Base-by-base conservation (phyloP, 495 filamentous ascomycete genomes). In the Eremomyces bilateralis region DNA sequence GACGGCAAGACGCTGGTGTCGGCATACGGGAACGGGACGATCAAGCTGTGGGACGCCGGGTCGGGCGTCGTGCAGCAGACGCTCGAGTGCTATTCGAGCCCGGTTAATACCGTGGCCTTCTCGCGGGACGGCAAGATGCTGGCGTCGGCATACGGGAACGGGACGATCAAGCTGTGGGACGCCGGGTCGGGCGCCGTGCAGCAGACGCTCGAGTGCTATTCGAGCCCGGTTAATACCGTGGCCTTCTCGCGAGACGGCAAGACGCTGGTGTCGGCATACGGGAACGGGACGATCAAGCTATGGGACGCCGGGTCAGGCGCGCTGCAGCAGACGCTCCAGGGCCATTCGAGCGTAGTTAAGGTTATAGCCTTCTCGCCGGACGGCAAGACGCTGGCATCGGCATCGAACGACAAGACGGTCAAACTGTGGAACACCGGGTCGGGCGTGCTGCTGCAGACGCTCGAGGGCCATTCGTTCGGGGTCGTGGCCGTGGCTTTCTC, bases 1-100 rank as follows among this genome's bases (percentile, higher is more conserved):
- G 30, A 32, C 30, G 30, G 30, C 6, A 17, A 6, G 30, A 11
- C 8, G 30, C 30, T 32, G 30, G 30, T 17, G 15, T 32, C 30
- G 6, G 30, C 12, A 17, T 32, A 11, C 6, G 6, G 5, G 12
- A 17, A 32, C 15, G 6, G 30, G 15, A 32, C 30, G 6, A 17
- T 32, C 13, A 28, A 28, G 24, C 24, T 28, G 8, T 28, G 24
- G 24, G 24, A 28, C 13, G 24, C 24, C 8, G 13, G 13, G 8
- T 8, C 8, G 8, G 24, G 24, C 24, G 24, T 8, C 8, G 24
- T 8, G 24, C 24, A 8, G 24, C 24, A 28, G 24, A 28, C 8
- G 24, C 13, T 28, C 24, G 8, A 13, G 24, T 8, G 8, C 24
- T 8, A 28, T 28, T 28, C 24, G 24, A 28, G 13, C 13, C 8